These are phyloP conservation scores for Fusarium armeniacum DNA, from an alignment of 2,329 filamentous ascomycete genomes.

Conservation along the genomic window DNA sequence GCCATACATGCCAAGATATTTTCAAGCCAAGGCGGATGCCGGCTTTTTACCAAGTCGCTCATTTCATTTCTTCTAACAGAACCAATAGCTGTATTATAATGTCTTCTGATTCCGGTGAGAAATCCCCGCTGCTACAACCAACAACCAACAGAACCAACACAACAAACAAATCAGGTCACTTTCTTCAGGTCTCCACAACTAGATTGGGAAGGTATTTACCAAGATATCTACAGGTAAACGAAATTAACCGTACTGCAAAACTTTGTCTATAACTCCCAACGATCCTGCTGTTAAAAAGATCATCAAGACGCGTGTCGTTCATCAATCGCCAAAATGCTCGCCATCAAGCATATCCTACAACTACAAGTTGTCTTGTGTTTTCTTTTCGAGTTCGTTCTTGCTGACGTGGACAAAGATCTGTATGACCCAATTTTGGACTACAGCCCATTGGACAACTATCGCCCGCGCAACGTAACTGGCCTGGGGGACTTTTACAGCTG, in stretches of 20 bases:
- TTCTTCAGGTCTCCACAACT: neutral
- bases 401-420: neutral
- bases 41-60: neutral
- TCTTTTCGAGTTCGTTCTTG: neutral
- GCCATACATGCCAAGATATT: too few species aligned
- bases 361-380: rapidly evolving
- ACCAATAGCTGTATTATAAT: too few species aligned
- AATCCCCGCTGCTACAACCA: neutral
- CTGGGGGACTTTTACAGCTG: slow-evolving; percentile 1
- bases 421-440: neutral
- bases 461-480: slow-evolving; percentile 1
- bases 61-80: rapidly evolving
- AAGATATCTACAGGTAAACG: neutral
- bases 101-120: too few species aligned
- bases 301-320: neutral
- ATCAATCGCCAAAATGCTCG: rapidly evolving
- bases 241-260: neutral
- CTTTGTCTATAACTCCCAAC: neutral
- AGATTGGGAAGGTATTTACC: neutral
- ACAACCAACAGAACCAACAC: neutral
- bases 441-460: neutral
- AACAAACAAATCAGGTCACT: too few species aligned
- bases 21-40: neutral
- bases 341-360: rapidly evolving
- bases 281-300: neutral